Base-by-base conservation (phyloP, 192 early-diverging fungal species). In the Coemansia sp. region DNA sequence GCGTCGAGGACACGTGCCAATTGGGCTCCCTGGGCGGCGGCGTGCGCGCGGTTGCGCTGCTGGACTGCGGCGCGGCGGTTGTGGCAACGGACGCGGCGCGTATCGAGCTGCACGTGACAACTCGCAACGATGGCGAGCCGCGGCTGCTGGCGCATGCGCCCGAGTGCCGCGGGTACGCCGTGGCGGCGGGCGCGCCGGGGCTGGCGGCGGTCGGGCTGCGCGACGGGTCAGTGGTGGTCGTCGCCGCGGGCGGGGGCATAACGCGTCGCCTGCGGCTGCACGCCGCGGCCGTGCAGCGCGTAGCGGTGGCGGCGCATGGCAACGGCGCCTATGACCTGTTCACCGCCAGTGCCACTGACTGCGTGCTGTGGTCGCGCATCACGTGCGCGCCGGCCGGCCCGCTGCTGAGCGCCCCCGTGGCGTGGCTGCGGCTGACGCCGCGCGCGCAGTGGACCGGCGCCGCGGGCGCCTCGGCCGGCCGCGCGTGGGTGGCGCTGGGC, bases 31-130 rank as follows among this genome's bases (percentile, higher is more conserved):
- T 13, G 83, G 82, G 41, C 55, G 50, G 26, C 11, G n/a, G 42
- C 31, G 54, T 76, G 35, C 73, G 82, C 23, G 80, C 75, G 17
- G 84, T 83, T 70, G 75, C 74, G 0, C 17, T 80, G 0, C 25
- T 69, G 13, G 46, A 41, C 35, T 41, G 65, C 30, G 39, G 53
- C n/a, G 38, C 43, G 0, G 47, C 63, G 18, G 38, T 83, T 0
- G 37, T 67, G 8, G 59, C 65, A 8, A 81, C 81, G 13, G 66
- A 81, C 35, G 58, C 71, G 5, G 83, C 83, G 21, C 64, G 67
- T 21, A 19, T 77, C n/a, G n/a, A n/a, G 3, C 19, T 77, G 22
- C 39, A n/a, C 1, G 37, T 39, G 41, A 19, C 27, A 15, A 45
- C 27, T 10, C 36, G 35, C 6, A 8, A 9, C n/a, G 29, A 15